Percentiles rank a stretch among this genome's conserved stretches.
Conservation (phyloP, 1,284 basidiomycete genomes). For the Melampsora larici-populina region DNA sequence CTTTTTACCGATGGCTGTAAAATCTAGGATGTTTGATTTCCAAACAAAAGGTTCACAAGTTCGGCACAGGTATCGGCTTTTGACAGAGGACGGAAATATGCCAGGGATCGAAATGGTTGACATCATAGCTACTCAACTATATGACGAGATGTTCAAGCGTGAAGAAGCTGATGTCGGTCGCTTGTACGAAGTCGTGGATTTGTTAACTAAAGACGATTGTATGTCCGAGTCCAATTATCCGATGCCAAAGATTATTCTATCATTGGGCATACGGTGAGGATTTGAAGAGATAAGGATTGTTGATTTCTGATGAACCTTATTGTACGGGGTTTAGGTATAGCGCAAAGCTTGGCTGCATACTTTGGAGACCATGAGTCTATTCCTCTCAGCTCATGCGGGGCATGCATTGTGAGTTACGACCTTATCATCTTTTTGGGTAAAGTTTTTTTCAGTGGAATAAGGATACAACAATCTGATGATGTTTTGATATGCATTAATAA, state of each 20-base stretch:
- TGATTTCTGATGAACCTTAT: too few relatives aligned
- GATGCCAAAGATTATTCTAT: too few relatives aligned
- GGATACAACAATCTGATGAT: neutral
- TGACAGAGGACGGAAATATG: constrained; percentile 55
- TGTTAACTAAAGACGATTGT: constrained; percentile 59
- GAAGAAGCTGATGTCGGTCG: constrained; percentile 58
- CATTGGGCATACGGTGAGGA: too few relatives aligned
- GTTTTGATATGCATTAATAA: neutral
- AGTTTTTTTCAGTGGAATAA: neutral
- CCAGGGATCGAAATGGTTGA: constrained; percentile 54
- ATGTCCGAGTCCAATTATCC: constrained; percentile 43
- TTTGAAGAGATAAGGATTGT: too few relatives aligned
- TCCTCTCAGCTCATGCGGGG: constrained; percentile 57
- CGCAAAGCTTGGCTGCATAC: constrained; percentile 57
- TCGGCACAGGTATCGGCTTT: constrained; percentile 56
- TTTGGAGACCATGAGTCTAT: constrained; percentile 59
- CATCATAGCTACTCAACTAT: constrained; percentile 55
- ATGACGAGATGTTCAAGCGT: constrained; percentile 55
- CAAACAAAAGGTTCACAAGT: constrained; percentile 57
- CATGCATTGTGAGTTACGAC: constrained; percentile 57
- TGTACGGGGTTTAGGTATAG: constrained; percentile 54
- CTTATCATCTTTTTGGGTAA: neutral
- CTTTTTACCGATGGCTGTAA: too few relatives aligned
- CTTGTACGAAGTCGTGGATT: constrained; percentile 57
- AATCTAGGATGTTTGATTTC: constrained; percentile 45